Percentiles rank a stretch among this genome's conserved stretches.
phyloP scores from a whole-genome alignment of 1,284 basidiomycete genomes.

The Sporisorium iseilematis-ciliati region DNA sequence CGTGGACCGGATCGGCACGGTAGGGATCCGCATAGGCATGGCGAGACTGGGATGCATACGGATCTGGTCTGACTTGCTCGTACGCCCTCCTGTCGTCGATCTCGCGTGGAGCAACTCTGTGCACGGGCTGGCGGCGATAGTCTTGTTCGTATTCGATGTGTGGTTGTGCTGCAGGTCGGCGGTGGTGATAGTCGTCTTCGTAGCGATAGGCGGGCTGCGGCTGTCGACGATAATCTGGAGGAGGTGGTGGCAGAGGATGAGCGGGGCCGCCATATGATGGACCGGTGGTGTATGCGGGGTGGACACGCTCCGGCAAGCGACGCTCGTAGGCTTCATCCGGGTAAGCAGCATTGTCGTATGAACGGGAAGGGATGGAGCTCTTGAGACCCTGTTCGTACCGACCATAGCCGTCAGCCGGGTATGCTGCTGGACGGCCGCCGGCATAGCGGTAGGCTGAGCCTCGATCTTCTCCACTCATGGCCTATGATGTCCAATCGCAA shows the following conservation, averaged over 20 bases:
- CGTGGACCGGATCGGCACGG: conserved; percentile 17
- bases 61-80: conserved; percentile 23
- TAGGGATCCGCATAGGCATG: conserved; percentile 18
- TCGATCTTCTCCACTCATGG: conserved; percentile 45
- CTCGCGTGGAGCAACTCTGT: conserved; percentile 22
- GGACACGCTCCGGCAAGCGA: conserved; percentile 31
- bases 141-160: conserved; percentile 23
- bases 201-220: conserved; percentile 29
- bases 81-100: conserved; percentile 21
- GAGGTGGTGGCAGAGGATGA: conserved; percentile 13
- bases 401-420: conserved; percentile 28
- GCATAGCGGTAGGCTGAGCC: conserved; percentile 40
- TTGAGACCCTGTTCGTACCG: conserved; percentile 33
- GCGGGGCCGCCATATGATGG: conserved; percentile 33
- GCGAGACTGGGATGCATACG: conserved; percentile 31
- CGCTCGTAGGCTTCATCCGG: conserved; percentile 31
- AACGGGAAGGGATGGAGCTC: conserved; percentile 22
- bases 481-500: too few species aligned
- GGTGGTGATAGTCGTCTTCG: conserved; percentile 27
- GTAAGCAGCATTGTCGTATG: conserved; percentile 19
- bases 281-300: conserved; percentile 39
- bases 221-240: conserved; percentile 27
- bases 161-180: conserved; percentile 16
- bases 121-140: conserved; percentile 25
- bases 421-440: conserved; percentile 22